Percentiles rank a stretch among this genome's conserved stretches.
phyloP scores from a whole-genome alignment of 352 stramenopile species.

The Globisporangium barbulae region DNA sequence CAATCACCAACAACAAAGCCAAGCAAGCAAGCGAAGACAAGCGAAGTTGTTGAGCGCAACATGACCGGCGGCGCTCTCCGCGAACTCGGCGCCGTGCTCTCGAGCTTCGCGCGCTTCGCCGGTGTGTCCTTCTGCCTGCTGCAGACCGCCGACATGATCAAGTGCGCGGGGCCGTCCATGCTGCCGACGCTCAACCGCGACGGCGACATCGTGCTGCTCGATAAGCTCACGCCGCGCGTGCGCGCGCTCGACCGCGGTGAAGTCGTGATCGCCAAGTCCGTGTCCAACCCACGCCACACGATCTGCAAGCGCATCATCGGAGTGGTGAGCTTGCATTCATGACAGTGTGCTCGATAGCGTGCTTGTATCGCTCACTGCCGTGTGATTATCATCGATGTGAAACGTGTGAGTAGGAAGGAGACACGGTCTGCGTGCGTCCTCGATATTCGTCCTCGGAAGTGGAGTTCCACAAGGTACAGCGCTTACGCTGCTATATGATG shows the following conservation, averaged over 20 bases:
- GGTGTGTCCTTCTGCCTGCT: conserved; percentile 67
- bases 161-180: conserved; percentile 89
- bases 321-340: conserved; percentile 24
- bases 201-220: conserved; percentile 88
- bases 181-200: conserved; percentile 87
- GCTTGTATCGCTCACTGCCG: background rate
- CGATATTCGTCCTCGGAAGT: conserved; percentile 70
- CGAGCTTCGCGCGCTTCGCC: conserved; percentile 75
- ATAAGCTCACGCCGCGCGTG: conserved; percentile 80
- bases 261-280: conserved; percentile 86
- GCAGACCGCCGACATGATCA: conserved; percentile 75
- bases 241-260: conserved; percentile 69
- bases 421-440: conserved; percentile 72
- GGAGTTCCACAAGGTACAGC: conserved; percentile 66
- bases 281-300: conserved; percentile 80
- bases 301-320: conserved; percentile 90
- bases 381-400: background rate
- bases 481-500: background rate
- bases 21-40: background rate
- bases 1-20: background rate
- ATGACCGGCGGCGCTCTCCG: conserved; percentile 22
- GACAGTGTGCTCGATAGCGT: background rate
- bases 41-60: no score
- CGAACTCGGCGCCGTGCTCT: conserved; percentile 48
- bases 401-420: conserved; percentile 44